Conservation (phyloP, 2,329 filamentous ascomycete species). For the Byssoonygena ceratinophila region DNA sequence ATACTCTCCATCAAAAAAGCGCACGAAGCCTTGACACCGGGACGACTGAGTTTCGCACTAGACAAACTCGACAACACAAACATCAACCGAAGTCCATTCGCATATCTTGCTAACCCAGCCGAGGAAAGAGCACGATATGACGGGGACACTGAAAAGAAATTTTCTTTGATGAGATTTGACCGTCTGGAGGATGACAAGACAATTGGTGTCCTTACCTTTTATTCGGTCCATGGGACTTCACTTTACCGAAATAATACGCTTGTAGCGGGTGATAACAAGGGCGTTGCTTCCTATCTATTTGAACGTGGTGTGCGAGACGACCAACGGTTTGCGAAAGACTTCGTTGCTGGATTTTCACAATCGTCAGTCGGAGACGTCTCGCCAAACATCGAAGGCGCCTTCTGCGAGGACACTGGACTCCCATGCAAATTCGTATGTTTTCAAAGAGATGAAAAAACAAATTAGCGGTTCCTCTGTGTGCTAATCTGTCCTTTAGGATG, state of each 20-base stretch:
- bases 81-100: conserved; percentile 78
- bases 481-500: conserved; percentile 41
- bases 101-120: conserved; percentile 76
- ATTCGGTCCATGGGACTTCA: conserved; percentile 83
- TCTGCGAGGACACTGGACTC: conserved; percentile 68
- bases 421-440: conserved; percentile 30
- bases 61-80: conserved; percentile 65
- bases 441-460: not conserved
- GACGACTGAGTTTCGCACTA: conserved; percentile 59
- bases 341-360: conserved; percentile 87
- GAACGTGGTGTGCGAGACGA: conserved; percentile 57
- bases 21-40: conserved; percentile 60
- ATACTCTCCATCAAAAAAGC: conserved; percentile 71
- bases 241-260: conserved; percentile 86
- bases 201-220: conserved; percentile 78
- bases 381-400: conserved; percentile 78
- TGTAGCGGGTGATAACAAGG: conserved; percentile 91
- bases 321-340: conserved; percentile 50
- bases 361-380: conserved; percentile 84
- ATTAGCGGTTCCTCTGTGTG: not conserved
- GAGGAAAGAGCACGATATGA: conserved; percentile 61
- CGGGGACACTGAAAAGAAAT: conserved; percentile 58
- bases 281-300: conserved; percentile 75
- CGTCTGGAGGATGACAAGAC: conserved; percentile 63
- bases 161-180: conserved; percentile 71